These are phyloP conservation scores for Ascobolus immersus DNA, from an alignment of 495 filamentous ascomycete genomes.

Conservation along the genomic window DNA sequence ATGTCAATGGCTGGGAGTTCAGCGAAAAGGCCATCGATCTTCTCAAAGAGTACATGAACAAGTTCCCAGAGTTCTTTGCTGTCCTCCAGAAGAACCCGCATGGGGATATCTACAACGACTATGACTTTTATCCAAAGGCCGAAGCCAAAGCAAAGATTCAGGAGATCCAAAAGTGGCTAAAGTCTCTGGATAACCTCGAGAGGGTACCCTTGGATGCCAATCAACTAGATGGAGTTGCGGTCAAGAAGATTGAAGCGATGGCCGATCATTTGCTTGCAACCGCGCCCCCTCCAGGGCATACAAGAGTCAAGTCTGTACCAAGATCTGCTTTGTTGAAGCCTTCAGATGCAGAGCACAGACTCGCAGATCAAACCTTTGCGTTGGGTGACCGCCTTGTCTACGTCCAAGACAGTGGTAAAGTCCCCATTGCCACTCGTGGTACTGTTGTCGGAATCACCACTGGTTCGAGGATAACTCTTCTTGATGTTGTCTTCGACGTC, in stretches of 20 bases:
- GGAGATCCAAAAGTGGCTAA: conserved; percentile 81
- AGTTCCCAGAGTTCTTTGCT: conserved; percentile 84
- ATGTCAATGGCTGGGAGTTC: conserved; percentile 77
- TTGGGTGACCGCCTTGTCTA: conserved; percentile 85
- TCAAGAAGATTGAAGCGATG: conserved; percentile 53
- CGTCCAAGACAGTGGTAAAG: conserved; percentile 74
- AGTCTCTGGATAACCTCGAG: conserved; percentile 71
- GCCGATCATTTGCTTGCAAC: conserved; percentile 31
- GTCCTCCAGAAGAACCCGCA: conserved; percentile 54
- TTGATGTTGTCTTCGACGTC: conserved; percentile 81
- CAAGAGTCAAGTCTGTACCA: conserved; percentile 47
- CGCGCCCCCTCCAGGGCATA: conserved; percentile 20
- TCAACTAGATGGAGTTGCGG: conserved; percentile 76
- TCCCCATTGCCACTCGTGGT: conserved; percentile 74
- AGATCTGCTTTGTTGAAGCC: conserved; percentile 72
- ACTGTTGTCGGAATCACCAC: conserved; percentile 81
- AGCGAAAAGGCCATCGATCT: conserved; percentile 59
- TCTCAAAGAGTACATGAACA: conserved; percentile 66
- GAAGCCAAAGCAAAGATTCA: conserved; percentile 36
- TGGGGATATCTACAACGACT: conserved; percentile 48
- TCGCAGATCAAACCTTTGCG: conserved; percentile 58
- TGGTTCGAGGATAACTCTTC: conserved; percentile 48
- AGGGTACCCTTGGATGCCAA: conserved; percentile 82
- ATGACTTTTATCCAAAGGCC: conserved; percentile 59
- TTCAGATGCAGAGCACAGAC: conserved; percentile 67